These are phyloP conservation scores for Chalara sp. DNA, from an alignment of 2,329 filamentous ascomycete genomes.

Conservation along the genomic window DNA sequence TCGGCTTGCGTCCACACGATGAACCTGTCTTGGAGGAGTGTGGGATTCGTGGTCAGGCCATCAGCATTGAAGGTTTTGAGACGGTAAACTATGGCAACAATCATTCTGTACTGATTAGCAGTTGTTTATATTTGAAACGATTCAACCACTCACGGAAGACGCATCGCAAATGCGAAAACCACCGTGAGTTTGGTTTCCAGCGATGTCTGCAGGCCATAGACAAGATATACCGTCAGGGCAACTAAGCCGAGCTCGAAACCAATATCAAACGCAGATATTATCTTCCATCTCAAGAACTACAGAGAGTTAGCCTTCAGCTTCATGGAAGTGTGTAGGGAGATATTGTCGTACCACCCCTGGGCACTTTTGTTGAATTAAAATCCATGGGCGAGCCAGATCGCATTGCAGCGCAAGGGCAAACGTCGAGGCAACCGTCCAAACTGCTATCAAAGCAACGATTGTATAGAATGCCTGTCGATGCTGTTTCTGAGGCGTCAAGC, in stretches of 20 bases:
- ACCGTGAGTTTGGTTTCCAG: conserved; percentile 32
- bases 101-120: conserved; percentile 26
- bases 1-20: conserved; percentile 34
- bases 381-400: conserved; percentile 32
- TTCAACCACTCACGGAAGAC: conserved; percentile 29
- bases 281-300: conserved; percentile 32
- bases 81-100: conserved; percentile 32
- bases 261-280: conserved; percentile 33
- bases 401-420: conserved; percentile 35
- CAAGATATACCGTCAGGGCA: conserved; percentile 30
- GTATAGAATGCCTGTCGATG: conserved; percentile 31
- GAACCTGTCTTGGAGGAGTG: conserved; percentile 29
- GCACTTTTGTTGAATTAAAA: conserved; percentile 24
- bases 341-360: conserved; percentile 2
- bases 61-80: conserved; percentile 29
- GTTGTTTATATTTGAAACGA: background rate
- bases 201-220: conserved; percentile 31
- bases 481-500: conserved; percentile 35
- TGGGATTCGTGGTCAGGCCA: conserved; percentile 28
- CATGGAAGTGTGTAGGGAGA: background rate
- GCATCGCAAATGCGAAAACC: conserved; percentile 32
- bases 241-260: conserved; percentile 33
- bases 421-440: conserved; percentile 32
- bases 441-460: conserved; percentile 21
- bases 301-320: background rate